A percentile compares a stretch with the other conserved stretches of the same genome.
phyloP scores from a whole-genome alignment of 2,329 filamentous ascomycete genomes.

The Bisporella sp. region DNA sequence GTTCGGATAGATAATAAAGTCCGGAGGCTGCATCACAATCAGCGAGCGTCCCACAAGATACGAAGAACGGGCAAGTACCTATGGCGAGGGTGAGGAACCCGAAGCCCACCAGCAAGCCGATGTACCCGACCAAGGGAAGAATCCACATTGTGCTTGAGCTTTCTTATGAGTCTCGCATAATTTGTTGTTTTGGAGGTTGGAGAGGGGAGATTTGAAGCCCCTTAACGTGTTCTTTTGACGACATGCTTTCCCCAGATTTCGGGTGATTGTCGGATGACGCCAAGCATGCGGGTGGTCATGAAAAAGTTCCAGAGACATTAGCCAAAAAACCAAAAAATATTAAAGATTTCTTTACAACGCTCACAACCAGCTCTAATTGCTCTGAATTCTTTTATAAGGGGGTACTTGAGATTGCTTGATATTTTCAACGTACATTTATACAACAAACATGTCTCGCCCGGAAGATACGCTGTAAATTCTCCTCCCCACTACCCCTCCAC shows the following conservation, averaged over 20 bases:
- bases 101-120: conserved; percentile 84
- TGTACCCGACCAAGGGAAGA: conserved; percentile 82
- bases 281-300: too few species aligned
- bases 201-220: too few species aligned
- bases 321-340: too few species aligned
- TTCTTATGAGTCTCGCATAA: conserved; percentile 21
- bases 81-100: conserved; percentile 92
- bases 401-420: too few species aligned
- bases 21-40: conserved; percentile 68
- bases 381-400: too few species aligned
- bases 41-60: background rate
- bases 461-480: conserved; percentile 78
- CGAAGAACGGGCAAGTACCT: conserved; percentile 41
- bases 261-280: too few species aligned
- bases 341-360: too few species aligned
- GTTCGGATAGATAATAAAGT: conserved; percentile 94
- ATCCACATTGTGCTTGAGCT: conserved; percentile 64
- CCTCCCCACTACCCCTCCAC: conserved; percentile 12
- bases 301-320: too few species aligned
- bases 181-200: too few species aligned
- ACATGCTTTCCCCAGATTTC: too few species aligned
- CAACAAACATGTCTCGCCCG: conserved; percentile 79
- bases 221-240: too few species aligned
- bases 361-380: too few species aligned
- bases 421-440: background rate